phyloP scores from a whole-genome alignment of 2,329 filamentous ascomycete species.

The Penicillium brevicompactum region DNA sequence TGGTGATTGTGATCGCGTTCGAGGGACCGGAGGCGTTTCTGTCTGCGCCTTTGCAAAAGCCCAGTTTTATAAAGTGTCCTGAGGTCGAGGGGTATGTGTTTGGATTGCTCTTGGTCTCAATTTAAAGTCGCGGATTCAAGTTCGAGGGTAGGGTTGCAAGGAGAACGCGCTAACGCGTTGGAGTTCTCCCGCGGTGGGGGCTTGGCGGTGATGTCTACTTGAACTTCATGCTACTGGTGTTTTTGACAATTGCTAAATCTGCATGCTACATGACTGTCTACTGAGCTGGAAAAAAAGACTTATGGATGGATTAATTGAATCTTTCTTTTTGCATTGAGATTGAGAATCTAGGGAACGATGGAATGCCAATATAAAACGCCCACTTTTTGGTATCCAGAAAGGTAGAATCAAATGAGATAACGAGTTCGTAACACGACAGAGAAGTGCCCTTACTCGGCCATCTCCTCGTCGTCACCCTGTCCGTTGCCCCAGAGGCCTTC shows the following conservation, averaged over 20 bases:
- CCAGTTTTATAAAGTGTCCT: not conserved
- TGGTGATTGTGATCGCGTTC: not conserved
- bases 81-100: not conserved
- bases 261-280: not conserved
- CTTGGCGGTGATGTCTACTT: constrained; percentile 11
- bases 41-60: not conserved
- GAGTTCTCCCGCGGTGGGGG: constrained; percentile 9
- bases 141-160: not conserved
- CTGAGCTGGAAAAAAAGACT: not conserved
- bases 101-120: not conserved
- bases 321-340: constrained; percentile 10
- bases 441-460: constrained; percentile 39
- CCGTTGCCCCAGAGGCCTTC: constrained; percentile 87
- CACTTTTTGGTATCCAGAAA: constrained; percentile 38
- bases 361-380: constrained; percentile 28
- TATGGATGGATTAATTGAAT: not conserved
- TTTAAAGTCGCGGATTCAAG: not conserved
- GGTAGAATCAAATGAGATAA: constrained; percentile 26
- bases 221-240: not conserved
- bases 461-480: constrained; percentile 40
- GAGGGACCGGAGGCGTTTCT: constrained; percentile 1
- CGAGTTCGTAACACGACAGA: constrained; percentile 24
- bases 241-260: no score
- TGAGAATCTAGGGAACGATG: constrained; percentile 20
- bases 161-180: constrained; percentile 25